Conservation (phyloP, 1,139 yeast species). For the Suhomyces panamericanus region DNA sequence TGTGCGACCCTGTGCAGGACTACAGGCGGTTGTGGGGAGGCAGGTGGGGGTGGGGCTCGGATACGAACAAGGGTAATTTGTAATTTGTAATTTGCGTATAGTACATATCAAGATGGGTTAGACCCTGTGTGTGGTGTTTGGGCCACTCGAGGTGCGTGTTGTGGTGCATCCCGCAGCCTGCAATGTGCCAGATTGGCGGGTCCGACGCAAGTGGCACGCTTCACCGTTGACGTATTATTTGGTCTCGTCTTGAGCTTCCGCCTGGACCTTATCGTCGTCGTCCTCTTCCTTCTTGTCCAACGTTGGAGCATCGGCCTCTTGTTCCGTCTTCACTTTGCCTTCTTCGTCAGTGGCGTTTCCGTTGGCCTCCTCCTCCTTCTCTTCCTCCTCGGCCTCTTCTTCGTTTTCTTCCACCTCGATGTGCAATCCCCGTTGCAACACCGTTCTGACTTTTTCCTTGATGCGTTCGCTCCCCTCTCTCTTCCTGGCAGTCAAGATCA, state of each 20-base stretch:
- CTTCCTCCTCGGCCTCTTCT: constrained; percentile 2
- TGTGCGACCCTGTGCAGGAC: not conserved
- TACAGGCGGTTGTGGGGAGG: not conserved
- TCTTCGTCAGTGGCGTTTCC: not conserved
- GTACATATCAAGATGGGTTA: no score
- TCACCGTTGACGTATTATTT: no score
- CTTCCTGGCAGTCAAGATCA: constrained; percentile 35
- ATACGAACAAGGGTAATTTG: not conserved
- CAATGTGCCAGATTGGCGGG: no score
- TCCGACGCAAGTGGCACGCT: no score
- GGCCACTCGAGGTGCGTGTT: no score
- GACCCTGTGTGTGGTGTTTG: no score
- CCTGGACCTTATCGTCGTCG: not conserved
- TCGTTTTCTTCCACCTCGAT: constrained; percentile 16
- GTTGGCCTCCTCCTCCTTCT: not conserved
- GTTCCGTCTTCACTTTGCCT: not conserved
- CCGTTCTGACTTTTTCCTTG: constrained; percentile 21
- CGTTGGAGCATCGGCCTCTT: not conserved
- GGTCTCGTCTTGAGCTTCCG: not conserved
- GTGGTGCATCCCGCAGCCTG: no score
- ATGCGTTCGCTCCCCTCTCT: constrained; percentile 23
- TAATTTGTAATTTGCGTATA: no score
- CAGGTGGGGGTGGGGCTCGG: not conserved
- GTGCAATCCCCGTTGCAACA: constrained; percentile 26
- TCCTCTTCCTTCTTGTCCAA: not conserved